phyloP scores from a whole-genome alignment of 1,284 basidiomycete species.

The Schizopora paradoxa region DNA sequence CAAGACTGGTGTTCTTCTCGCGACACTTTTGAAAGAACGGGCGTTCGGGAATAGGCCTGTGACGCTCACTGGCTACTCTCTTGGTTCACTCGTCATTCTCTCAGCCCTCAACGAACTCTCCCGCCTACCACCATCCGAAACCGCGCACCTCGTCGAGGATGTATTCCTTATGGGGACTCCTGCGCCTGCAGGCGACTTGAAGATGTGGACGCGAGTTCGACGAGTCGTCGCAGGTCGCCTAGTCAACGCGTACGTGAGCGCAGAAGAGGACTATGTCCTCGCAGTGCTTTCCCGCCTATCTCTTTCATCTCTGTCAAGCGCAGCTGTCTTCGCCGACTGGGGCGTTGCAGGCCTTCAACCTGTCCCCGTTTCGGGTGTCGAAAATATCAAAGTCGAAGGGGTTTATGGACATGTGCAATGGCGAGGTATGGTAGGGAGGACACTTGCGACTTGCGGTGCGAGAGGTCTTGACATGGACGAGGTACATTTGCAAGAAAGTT shows the following conservation, averaged over 20 bases:
- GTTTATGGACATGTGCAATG: constrained; percentile 54
- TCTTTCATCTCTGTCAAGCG: constrained; percentile 1
- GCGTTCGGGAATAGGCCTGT: constrained; percentile 54
- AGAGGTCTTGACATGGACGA: constrained; percentile 36
- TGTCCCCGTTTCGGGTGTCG: constrained; percentile 61
- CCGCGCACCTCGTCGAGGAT: constrained; percentile 58
- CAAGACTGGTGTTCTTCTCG: constrained; percentile 53
- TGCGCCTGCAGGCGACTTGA: constrained; percentile 46
- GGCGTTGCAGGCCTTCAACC: constrained; percentile 64
- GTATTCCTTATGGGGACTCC: constrained; percentile 74
- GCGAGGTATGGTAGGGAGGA: constrained; percentile 45
- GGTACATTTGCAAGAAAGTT: constrained; percentile 32
- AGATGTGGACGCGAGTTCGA: constrained; percentile 58
- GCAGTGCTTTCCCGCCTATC: constrained; percentile 57
- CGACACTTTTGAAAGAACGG: constrained; percentile 43
- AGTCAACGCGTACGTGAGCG: constrained; percentile 61
- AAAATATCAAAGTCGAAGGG: constrained; percentile 56
- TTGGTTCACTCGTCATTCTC: constrained; percentile 51
- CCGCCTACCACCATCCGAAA: constrained; percentile 38
- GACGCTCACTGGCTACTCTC: constrained; percentile 51
- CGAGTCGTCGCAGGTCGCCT: constrained; percentile 63
- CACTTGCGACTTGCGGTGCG: constrained; percentile 35
- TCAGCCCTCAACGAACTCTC: constrained; percentile 39
- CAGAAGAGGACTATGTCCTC: constrained; percentile 65
- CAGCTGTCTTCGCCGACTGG: constrained; percentile 55